These are phyloP conservation scores for Hansenula anomala DNA, from an alignment of 1,139 yeast species.

Conservation along the genomic window DNA sequence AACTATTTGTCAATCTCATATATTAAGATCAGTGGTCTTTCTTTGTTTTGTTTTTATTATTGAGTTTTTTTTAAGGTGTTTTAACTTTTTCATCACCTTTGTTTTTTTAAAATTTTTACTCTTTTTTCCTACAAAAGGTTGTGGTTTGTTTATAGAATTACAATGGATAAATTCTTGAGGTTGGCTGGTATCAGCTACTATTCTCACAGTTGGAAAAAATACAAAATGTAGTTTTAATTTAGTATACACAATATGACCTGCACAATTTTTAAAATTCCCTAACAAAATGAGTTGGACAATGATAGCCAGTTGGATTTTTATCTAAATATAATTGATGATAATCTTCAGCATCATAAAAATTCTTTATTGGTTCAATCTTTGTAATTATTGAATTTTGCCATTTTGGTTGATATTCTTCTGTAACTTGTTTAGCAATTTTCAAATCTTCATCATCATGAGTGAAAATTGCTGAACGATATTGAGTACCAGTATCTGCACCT, in stretches of 20 bases:
- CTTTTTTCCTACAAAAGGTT: too few species aligned
- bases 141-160: too few species aligned
- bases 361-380: conserved; percentile 57
- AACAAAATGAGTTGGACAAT: conserved; percentile 81
- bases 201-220: too few species aligned
- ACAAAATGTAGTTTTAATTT: too few species aligned
- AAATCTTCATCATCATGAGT: conserved; percentile 47
- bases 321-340: conserved; percentile 82
- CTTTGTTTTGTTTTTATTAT: too few species aligned
- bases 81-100: too few species aligned
- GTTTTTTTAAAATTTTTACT: too few species aligned
- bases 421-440: conserved; percentile 35
- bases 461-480: conserved; percentile 74
- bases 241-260: background rate
- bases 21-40: too few species aligned
- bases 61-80: too few species aligned
- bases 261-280: conserved; percentile 36
- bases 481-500: conserved; percentile 77
- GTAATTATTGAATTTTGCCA: conserved; percentile 61
- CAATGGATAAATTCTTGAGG: too few species aligned
- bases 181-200: too few species aligned
- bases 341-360: conserved; percentile 89
- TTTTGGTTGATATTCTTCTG: conserved; percentile 43
- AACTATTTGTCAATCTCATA: too few species aligned
- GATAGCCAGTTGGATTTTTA: conserved; percentile 80